Conservation (phyloP, 2,329 filamentous ascomycete species). For the Phialophora verrucosa region DNA sequence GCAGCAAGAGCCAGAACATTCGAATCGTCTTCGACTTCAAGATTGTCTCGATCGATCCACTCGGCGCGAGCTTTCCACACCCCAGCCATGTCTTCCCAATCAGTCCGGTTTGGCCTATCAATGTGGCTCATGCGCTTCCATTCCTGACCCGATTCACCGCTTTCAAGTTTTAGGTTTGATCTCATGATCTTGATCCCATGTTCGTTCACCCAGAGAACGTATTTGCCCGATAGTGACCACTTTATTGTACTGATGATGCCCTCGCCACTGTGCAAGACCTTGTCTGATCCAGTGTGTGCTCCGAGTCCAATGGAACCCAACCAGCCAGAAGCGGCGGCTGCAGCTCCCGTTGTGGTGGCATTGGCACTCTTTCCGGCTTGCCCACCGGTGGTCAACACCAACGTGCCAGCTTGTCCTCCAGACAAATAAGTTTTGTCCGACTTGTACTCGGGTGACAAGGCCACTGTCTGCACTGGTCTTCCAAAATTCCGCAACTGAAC, state of each 20-base stretch:
- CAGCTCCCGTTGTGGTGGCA: slow-evolving; percentile 85
- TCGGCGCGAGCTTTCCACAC: slow-evolving; percentile 92
- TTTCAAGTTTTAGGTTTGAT: slow-evolving; percentile 80
- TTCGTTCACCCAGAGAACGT: slow-evolving; percentile 94
- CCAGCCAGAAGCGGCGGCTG: slow-evolving; percentile 87
- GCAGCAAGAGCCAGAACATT: slow-evolving; percentile 41
- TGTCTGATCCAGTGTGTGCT: slow-evolving; percentile 79
- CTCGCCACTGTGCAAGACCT: slow-evolving; percentile 86
- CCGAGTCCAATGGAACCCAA: slow-evolving; percentile 85
- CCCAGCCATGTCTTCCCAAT: slow-evolving; percentile 95
- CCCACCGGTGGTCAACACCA: slow-evolving; percentile 85
- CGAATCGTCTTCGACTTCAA: slow-evolving; percentile 72
- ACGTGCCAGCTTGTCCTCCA: slow-evolving; percentile 82
- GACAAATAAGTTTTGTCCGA: slow-evolving; percentile 88
- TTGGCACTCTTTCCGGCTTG: slow-evolving; percentile 77
- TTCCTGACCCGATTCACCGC: slow-evolving; percentile 75
- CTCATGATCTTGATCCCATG: slow-evolving; percentile 98
- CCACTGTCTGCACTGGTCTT: slow-evolving; percentile 87
- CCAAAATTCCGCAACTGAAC: slow-evolving; percentile 92
- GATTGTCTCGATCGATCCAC: slow-evolving; percentile 84
- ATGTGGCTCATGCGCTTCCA: slow-evolving; percentile 96
- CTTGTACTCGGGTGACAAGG: slow-evolving; percentile 93
- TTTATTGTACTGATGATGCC: slow-evolving; percentile 89
- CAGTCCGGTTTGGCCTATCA: slow-evolving; percentile 80
- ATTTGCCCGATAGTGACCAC: slow-evolving; percentile 92